Evolutionary conservation across 73 alveolate species (phyloP).

Genomic region (Paramecium biaurelia): DNA sequence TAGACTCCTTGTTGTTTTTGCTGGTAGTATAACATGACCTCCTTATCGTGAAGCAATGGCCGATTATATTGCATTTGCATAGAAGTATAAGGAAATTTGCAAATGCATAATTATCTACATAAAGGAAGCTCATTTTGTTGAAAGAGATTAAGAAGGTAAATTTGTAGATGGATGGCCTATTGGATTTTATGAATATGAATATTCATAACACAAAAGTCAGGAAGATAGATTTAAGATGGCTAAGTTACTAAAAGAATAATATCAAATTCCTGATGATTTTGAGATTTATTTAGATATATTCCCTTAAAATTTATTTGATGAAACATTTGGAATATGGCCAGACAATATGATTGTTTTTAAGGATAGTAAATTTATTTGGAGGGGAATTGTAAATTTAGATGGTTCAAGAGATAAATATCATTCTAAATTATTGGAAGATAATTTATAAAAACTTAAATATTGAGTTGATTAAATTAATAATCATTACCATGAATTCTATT

Average conservation of each 20-base stretch:
- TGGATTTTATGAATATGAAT: constrained; percentile 48
- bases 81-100: background rate
- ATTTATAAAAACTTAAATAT: background rate
- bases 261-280: constrained; percentile 20
- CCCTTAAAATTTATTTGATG: constrained; percentile 38
- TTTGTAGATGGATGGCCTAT: constrained; percentile 56
- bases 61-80: constrained; percentile 41
- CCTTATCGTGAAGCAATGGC: constrained; percentile 45
- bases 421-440: background rate
- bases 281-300: background rate
- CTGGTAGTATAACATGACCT: constrained; percentile 46
- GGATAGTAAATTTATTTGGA: background rate
- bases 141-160: background rate
- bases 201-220: constrained; percentile 9
- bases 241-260: background rate
- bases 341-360: constrained; percentile 36
- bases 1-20: background rate
- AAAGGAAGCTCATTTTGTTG: constrained; percentile 49
- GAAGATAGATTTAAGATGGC: constrained; percentile 40
- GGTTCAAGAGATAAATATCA: constrained; percentile 18
- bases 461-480: background rate
- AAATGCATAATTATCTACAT: constrained; percentile 9
- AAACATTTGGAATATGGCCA: constrained; percentile 52
- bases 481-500: background rate
- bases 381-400: constrained; percentile 22